Conservation (phyloP, 805 yeast genomes). For the Saccharomyces paradoxus region DNA sequence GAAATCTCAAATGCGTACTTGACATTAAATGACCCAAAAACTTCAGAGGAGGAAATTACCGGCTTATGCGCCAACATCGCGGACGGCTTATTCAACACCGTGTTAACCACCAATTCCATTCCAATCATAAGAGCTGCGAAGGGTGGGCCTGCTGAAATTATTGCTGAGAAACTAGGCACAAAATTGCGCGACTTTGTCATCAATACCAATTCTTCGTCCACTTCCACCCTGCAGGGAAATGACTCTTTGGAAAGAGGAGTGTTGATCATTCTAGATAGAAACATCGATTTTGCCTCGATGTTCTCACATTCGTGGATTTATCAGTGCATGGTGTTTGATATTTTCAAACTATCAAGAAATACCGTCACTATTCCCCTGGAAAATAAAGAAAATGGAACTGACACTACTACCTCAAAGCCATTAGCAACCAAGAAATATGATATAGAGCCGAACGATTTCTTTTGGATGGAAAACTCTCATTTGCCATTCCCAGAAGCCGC, state of each 20-base stretch:
- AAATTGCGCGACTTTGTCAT: slow-evolving; percentile 78
- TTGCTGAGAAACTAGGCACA: slow-evolving; percentile 79
- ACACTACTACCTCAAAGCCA: not conserved
- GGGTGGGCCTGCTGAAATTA: slow-evolving; percentile 93
- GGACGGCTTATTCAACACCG: slow-evolving; percentile 68
- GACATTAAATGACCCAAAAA: slow-evolving; percentile 57
- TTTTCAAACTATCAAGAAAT: slow-evolving; percentile 72
- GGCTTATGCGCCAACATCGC: slow-evolving; percentile 61
- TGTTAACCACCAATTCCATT: slow-evolving; percentile 67
- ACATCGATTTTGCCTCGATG: slow-evolving; percentile 86
- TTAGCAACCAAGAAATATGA: slow-evolving; percentile 56
- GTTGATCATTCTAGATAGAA: slow-evolving; percentile 75
- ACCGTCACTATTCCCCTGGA: slow-evolving; percentile 56
- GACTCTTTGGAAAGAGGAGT: slow-evolving; percentile 56
- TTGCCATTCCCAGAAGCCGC: slow-evolving; percentile 98
- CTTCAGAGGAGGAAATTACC: slow-evolving; percentile 70
- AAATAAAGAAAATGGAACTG: slow-evolving; percentile 27
- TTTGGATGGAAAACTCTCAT: slow-evolving; percentile 79
- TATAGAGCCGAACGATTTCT: slow-evolving; percentile 86
- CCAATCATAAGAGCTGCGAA: slow-evolving; percentile 88
- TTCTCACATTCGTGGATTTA: slow-evolving; percentile 96
- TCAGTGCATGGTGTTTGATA: slow-evolving; percentile 92
- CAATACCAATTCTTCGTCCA: slow-evolving; percentile 39
- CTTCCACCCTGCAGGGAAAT: slow-evolving; percentile 15
- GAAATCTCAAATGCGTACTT: slow-evolving; percentile 62